Evolutionary conservation across 176 grass and related monocot genomes (phyloP).

Genomic region (Eleusine indica): DNA sequence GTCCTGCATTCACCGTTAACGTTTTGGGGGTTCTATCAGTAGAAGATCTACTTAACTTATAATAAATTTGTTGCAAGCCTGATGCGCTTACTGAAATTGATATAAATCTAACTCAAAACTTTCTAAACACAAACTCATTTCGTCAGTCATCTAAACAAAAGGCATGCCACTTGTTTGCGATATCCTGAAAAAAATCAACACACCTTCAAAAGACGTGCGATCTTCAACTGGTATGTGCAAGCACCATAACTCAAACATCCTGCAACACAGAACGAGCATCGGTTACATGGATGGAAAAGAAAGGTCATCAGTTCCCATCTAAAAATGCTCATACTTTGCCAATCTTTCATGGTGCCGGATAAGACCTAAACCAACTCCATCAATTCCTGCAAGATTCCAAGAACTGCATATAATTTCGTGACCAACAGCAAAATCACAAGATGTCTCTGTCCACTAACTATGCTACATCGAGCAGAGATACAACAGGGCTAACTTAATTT

Average conservation of each 20-base stretch:
- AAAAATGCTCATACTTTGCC: constrained; percentile 57
- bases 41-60: not conserved
- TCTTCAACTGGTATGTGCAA: constrained; percentile 87
- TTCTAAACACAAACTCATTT: not conserved
- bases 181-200: not conserved
- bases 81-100: not conserved
- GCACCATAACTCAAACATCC: constrained; percentile 94
- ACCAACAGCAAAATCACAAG: not conserved
- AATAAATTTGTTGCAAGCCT: not conserved
- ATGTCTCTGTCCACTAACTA: not conserved
- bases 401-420: not conserved
- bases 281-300: not conserved
- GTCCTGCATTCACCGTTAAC: constrained; percentile 34
- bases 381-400: constrained; percentile 58
- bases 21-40: constrained; percentile 12
- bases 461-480: not conserved
- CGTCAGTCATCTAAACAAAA: not conserved
- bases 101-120: not conserved
- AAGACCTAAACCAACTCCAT: constrained; percentile 85
- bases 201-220: constrained; percentile 78
- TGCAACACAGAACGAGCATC: constrained; percentile 6
- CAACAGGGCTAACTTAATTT: not conserved
- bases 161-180: not conserved
- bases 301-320: not conserved
- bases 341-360: constrained; percentile 72